Evolutionary conservation across 2,329 filamentous ascomycete genomes (phyloP).

Genomic region (Aspergillus fumigatiaffinis): DNA sequence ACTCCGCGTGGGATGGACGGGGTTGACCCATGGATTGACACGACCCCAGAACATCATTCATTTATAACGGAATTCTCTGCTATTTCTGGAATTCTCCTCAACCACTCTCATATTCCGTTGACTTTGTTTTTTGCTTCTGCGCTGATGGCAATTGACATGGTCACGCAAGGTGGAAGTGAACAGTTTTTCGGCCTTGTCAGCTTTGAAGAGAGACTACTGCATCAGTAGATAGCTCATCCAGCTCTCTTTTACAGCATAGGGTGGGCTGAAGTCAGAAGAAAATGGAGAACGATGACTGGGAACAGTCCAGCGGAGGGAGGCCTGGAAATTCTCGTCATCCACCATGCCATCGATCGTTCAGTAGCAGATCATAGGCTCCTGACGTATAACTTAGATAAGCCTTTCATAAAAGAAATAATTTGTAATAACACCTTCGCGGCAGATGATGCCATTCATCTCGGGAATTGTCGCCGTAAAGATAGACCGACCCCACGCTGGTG

Average conservation of each 20-base stretch:
- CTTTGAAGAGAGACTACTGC: background rate
- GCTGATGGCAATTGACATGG: background rate
- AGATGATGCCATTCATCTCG: background rate
- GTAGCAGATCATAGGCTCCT: background rate
- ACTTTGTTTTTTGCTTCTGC: background rate
- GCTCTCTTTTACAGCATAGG: too few species aligned
- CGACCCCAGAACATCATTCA: too few species aligned
- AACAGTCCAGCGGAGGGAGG: background rate
- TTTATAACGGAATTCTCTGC: background rate
- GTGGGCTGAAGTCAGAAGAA: too few species aligned
- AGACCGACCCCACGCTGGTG: background rate
- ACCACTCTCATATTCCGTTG: background rate
- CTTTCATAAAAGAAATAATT: background rate
- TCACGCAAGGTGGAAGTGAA: background rate
- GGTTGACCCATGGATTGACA: too few species aligned
- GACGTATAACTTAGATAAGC: background rate
- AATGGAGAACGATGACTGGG: background rate
- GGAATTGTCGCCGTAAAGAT: background rate
- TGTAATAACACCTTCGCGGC: background rate
- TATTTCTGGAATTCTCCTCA: background rate
- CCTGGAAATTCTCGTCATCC: background rate
- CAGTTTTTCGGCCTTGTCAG: background rate
- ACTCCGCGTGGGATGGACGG: background rate
- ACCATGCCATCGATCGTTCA: background rate
- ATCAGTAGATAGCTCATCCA: background rate